Evolutionary conservation across 192 early-diverging fungal species (phyloP).

Genomic region (Coemansia sp.): DNA sequence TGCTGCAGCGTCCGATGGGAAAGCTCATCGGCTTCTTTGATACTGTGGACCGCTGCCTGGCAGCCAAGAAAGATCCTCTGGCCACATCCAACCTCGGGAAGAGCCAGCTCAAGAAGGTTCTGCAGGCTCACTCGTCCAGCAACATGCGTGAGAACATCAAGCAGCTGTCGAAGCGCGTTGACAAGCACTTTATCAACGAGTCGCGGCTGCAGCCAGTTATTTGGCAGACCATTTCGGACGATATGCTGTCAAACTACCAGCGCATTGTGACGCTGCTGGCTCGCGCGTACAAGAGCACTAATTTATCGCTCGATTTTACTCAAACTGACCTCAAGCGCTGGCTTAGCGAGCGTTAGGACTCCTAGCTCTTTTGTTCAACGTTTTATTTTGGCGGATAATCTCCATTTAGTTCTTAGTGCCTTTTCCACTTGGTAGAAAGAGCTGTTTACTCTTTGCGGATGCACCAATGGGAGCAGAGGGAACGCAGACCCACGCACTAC

Average conservation of each 20-base stretch:
- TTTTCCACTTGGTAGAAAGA: background rate
- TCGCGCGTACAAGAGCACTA: slow-evolving; percentile 83
- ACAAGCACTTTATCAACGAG: slow-evolving; percentile 91
- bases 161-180: slow-evolving; percentile 83
- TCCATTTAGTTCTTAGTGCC: too few species aligned
- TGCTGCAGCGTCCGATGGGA: slow-evolving; percentile 84
- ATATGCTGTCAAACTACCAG: slow-evolving; percentile 75
- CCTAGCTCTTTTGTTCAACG: too few species aligned
- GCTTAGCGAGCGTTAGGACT: slow-evolving; percentile 41
- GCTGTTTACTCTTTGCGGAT: background rate
- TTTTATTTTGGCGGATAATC: too few species aligned
- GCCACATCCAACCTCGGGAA: slow-evolving; percentile 72
- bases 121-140: slow-evolving; percentile 80
- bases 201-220: slow-evolving; percentile 81
- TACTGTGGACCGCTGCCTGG: slow-evolving; percentile 84
- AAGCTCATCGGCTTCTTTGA: slow-evolving; percentile 95
- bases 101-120: slow-evolving; percentile 77
- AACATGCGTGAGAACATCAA: slow-evolving; percentile 71
- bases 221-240: slow-evolving; percentile 89
- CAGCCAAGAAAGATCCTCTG: slow-evolving; percentile 62
- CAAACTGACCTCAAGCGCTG: slow-evolving; percentile 51
- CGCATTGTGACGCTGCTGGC: slow-evolving; percentile 80
- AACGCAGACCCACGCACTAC: slow-evolving; percentile 2
- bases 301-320: slow-evolving; percentile 82
- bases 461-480: background rate